Evolutionary conservation across 2,329 filamentous ascomycete genomes (phyloP).

Genomic region (Aspergillus viridinutans): DNA sequence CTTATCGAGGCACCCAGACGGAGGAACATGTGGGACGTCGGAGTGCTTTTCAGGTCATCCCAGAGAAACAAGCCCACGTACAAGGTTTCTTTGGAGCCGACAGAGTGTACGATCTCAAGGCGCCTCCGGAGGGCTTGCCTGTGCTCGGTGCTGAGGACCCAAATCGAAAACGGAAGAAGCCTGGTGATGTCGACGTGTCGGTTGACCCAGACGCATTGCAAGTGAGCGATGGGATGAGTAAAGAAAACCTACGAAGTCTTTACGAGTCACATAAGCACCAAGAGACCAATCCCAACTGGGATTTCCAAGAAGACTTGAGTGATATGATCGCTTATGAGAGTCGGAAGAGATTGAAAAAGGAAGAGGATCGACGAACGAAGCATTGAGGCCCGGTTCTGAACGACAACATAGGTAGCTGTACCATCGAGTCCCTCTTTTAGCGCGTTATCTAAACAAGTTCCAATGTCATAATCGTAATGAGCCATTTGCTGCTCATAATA

Average conservation of each 20-base stretch:
- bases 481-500: neutral
- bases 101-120: constrained; percentile 81
- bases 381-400: constrained; percentile 16
- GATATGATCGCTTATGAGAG: constrained; percentile 96
- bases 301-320: constrained; percentile 82
- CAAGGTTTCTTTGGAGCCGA: constrained; percentile 97
- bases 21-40: constrained; percentile 72
- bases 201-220: constrained; percentile 80
- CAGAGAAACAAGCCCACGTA: constrained; percentile 77
- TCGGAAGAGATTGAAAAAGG: constrained; percentile 82
- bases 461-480: neutral
- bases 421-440: neutral
- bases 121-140: constrained; percentile 56
- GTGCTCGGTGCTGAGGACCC: constrained; percentile 79
- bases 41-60: constrained; percentile 82
- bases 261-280: constrained; percentile 70
- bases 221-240: constrained; percentile 71
- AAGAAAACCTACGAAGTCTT: constrained; percentile 73
- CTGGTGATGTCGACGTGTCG: constrained; percentile 88
- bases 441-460: neutral
- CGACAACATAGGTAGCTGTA: neutral
- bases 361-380: constrained; percentile 71
- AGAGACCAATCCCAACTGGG: constrained; percentile 66
- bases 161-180: constrained; percentile 83
- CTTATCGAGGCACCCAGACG: constrained; percentile 78